phyloP scores from a whole-genome alignment of 1,284 basidiomycete genomes.

The Neolentinus lepideus region DNA sequence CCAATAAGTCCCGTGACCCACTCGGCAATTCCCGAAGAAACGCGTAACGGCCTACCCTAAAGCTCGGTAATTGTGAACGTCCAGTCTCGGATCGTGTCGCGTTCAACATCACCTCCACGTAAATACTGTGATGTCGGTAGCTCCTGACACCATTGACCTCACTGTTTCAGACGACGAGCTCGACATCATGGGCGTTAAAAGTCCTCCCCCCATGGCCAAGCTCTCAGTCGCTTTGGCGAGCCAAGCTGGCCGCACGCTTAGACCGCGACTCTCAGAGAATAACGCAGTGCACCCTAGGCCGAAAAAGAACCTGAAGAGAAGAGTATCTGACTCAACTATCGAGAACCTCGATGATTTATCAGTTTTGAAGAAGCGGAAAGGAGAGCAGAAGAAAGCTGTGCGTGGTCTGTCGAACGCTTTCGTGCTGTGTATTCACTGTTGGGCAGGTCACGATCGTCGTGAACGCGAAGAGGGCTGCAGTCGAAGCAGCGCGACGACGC shows the following conservation, averaged over 20 bases:
- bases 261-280: background rate
- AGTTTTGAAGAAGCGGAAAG: background rate
- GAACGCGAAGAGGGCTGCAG: conserved; percentile 7
- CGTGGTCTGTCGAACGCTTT: background rate
- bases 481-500: conserved; percentile 9
- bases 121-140: background rate
- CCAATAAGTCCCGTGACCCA: too few relatives aligned
- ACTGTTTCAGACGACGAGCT: conserved; percentile 1
- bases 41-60: background rate
- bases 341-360: background rate
- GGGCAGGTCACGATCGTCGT: conserved; percentile 11
- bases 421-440: background rate
- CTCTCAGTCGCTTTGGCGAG: background rate
- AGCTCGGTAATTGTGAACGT: background rate
- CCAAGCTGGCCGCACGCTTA: background rate
- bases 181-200: background rate
- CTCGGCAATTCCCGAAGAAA: background rate
- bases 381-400: conserved; percentile 3
- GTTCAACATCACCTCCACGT: background rate
- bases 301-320: background rate
- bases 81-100: background rate
- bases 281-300: background rate
- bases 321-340: background rate
- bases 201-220: background rate
- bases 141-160: background rate